Evolutionary conservation across 257 asterid genomes (phyloP).

Genomic region (Ballota nigra): DNA sequence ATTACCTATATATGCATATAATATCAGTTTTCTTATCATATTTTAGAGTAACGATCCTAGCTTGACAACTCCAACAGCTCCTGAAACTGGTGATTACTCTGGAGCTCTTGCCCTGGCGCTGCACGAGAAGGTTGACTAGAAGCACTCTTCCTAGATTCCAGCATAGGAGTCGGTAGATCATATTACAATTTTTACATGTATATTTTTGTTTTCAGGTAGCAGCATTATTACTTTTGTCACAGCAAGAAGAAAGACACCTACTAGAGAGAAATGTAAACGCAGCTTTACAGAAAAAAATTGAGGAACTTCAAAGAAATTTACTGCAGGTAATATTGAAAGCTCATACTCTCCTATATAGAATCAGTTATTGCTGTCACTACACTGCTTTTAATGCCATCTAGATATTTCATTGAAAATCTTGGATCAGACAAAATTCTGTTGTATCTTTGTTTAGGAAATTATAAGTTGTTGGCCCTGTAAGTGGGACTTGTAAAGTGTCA

Average conservation of each 20-base stretch:
- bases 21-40: slow-evolving; percentile 19
- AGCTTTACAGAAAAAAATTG: slow-evolving; percentile 68
- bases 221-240: slow-evolving; percentile 78
- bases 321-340: slow-evolving; percentile 55
- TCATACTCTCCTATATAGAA: slow-evolving; percentile 11
- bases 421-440: not conserved
- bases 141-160: slow-evolving; percentile 18
- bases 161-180: not conserved
- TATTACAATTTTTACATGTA: slow-evolving; percentile 20
- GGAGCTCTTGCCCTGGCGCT: slow-evolving; percentile 75
- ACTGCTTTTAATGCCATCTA: not conserved
- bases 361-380: not conserved
- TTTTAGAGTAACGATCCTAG: slow-evolving; percentile 46
- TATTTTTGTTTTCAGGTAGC: slow-evolving; percentile 54
- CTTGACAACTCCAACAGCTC: slow-evolving; percentile 29
- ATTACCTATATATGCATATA: not conserved
- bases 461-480: not conserved
- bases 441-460: not conserved
- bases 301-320: slow-evolving; percentile 85
- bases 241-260: slow-evolving; percentile 86
- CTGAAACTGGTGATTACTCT: slow-evolving; percentile 48
- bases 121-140: slow-evolving; percentile 78
- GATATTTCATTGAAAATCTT: not conserved
- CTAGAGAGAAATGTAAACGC: slow-evolving; percentile 82
- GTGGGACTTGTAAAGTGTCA: not conserved